Conservation (phyloP, 2,329 filamentous ascomycete species). For the Cytospora schulzeri region DNA sequence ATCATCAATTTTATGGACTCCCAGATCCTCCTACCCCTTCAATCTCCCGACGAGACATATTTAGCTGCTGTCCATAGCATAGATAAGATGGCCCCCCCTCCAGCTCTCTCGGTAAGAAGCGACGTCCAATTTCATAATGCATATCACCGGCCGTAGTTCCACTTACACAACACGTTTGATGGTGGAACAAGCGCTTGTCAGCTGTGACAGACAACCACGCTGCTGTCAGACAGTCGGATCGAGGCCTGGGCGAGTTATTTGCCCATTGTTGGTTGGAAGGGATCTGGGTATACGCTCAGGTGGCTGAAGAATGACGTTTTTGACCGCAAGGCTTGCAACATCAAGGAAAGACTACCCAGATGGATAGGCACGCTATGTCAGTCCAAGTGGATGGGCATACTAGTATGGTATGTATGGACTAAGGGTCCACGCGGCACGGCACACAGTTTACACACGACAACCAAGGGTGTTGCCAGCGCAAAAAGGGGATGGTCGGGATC, state of each 20-base stretch:
- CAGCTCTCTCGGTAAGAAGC: neutral
- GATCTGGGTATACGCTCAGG: neutral
- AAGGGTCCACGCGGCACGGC: neutral
- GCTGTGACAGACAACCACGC: neutral
- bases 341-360: neutral
- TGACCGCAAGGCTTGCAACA: neutral
- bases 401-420: neutral
- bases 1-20: neutral
- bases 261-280: neutral
- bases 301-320: neutral
- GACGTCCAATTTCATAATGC: neutral
- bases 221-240: neutral
- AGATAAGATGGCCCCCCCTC: neutral
- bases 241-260: neutral
- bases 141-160: neutral
- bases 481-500: neutral
- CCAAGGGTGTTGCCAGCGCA: neutral
- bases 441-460: neutral
- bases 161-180: neutral
- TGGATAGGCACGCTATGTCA: no score
- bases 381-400: neutral
- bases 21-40: neutral
- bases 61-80: neutral
- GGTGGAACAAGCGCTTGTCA: neutral
- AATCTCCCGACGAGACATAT: neutral